A percentile compares a stretch with the other conserved stretches of the same genome.
These are phyloP conservation scores for Saccharomycopsis hybrid DNA, from an alignment of 1,139 yeast genomes.

Conservation along the genomic window DNA sequence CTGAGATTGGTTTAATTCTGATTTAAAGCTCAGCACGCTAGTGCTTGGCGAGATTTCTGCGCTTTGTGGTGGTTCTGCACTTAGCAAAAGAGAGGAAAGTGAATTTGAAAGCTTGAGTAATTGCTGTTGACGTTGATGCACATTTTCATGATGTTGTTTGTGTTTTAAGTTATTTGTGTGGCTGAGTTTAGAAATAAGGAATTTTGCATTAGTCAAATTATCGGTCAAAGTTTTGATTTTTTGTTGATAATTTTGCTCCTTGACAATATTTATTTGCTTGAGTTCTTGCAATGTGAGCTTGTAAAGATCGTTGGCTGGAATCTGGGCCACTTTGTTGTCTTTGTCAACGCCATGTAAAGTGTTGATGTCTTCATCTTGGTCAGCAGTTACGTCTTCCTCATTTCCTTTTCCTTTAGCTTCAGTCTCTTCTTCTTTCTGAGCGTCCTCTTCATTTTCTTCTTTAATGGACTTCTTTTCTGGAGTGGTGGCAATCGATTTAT, in stretches of 20 bases:
- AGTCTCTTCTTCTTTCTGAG: background rate
- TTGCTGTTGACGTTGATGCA: background rate
- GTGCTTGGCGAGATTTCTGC: background rate
- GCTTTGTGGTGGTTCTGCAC: background rate
- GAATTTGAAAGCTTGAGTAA: conserved; percentile 4
- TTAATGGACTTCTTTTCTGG: background rate
- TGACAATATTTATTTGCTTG: background rate
- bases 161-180: conserved; percentile 1
- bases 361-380: background rate
- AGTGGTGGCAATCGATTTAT: conserved; percentile 3
- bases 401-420: background rate
- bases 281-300: conserved; percentile 7
- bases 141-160: background rate
- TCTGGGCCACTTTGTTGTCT: background rate
- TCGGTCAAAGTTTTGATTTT: conserved; percentile 9
- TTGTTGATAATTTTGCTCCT: conserved; percentile 7
- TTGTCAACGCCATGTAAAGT: conserved; percentile 1
- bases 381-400: background rate
- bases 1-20: too few species aligned
- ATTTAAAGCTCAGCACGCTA: background rate
- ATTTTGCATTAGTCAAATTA: conserved; percentile 12
- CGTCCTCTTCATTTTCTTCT: background rate
- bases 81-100: background rate
- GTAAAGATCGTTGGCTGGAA: conserved; percentile 4
- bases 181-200: conserved; percentile 7